phyloP scores from a whole-genome alignment of 257 asterid species.

The Solanum ahanhuiri region DNA sequence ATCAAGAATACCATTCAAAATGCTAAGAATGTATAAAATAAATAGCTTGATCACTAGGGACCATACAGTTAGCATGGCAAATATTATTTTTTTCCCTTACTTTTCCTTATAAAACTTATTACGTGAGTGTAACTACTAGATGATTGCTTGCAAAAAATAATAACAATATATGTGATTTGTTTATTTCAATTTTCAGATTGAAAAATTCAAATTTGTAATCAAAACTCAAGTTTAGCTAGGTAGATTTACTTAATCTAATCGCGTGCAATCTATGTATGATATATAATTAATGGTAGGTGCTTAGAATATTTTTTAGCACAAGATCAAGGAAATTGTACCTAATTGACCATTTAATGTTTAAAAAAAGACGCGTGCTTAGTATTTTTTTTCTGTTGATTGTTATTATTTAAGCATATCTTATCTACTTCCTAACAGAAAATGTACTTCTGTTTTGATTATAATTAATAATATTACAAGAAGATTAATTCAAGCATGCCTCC shows the following conservation, averaged over 20 bases:
- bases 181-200: not conserved
- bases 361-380: not conserved
- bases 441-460: not conserved
- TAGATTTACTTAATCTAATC: not conserved
- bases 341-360: not conserved
- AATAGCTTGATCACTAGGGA: not conserved
- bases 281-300: not conserved
- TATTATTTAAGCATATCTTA: not conserved
- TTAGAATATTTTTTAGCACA: not conserved
- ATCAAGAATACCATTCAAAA: not conserved
- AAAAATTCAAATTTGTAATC: not conserved
- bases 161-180: not conserved
- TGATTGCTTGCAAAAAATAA: not conserved
- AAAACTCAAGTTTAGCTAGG: not conserved
- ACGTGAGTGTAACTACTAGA: not conserved
- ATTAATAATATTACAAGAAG: not conserved
- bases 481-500: not conserved
- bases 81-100: not conserved
- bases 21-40: not conserved
- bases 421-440: not conserved
- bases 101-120: not conserved
- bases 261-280: not conserved
- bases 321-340: not conserved
- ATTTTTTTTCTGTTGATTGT: not conserved
- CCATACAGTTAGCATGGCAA: not conserved